Base-by-base conservation (phyloP, 2,329 filamentous ascomycete species). In the Microsporum canis region DNA sequence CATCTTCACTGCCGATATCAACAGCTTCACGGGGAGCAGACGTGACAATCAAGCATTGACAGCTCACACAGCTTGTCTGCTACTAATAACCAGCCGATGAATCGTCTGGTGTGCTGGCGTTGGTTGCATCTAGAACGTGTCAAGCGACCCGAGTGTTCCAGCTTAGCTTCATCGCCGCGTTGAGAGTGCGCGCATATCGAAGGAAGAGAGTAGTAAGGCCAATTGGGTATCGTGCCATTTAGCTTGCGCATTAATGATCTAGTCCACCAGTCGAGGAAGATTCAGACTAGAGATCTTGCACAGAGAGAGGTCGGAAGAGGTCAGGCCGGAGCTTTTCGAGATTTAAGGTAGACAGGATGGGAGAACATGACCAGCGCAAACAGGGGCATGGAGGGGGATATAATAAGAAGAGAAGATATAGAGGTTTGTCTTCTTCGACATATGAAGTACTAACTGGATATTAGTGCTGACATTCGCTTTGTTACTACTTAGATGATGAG, bases 371-470 rank as follows among this genome's bases (percentile, higher is more conserved):
- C 64, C 74, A 85, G 71, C 81, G 81, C 61, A 72, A 78, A 47
- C 34, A 33, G 27, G 60, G 60, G 53, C 77, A 78, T 60, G 75
- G 83, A 70, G 70, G 71, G 68, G 73, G 72, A 66, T 60, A 85
- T 72, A 84, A 83, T 68, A 85, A 88, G 73, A 95, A 95, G 77
- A 82, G 88, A 69, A 83, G 90, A 71, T 87, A 86, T 71, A 82
- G 88, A 88, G 90, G 90, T 91, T 72, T 67, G 78, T 67, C 60
- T 36, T 12, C 41, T 41, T 56, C 4, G 39, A n/a, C 34, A 53
- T 57, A 7, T 12, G 14, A 17, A 23, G 29, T 17, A 7, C 5
- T 58, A 27, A 6, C 57, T 10, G 10, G 39, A 6, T 7, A 59
- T 36, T 59, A 47, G 23, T 56, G n/a, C 56, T 38, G 23, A 58